These are phyloP conservation scores for Corymbia maculata DNA, from an alignment of 345 rosid genomes.

Conservation along the genomic window DNA sequence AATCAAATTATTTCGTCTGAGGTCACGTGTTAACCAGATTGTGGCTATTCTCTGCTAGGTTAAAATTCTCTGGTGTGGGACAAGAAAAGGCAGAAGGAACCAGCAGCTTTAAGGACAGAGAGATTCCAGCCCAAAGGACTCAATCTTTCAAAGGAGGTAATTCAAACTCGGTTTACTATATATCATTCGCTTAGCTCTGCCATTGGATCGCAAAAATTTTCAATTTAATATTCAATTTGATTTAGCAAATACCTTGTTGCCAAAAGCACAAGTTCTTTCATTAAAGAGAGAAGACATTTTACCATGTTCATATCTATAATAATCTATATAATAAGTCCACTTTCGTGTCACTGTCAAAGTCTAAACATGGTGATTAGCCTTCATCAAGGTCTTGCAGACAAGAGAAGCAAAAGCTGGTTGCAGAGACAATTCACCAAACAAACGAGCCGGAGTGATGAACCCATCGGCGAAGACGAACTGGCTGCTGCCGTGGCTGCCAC, in stretches of 20 bases:
- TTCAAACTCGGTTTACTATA: not conserved
- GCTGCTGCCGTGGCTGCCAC: slow-evolving; percentile 45
- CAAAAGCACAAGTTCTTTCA: not conserved
- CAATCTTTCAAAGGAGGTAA: slow-evolving; percentile 33
- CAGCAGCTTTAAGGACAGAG: slow-evolving; percentile 5
- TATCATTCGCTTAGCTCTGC: not conserved
- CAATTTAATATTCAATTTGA: not conserved
- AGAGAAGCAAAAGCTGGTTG: slow-evolving; percentile 32
- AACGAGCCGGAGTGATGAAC: slow-evolving; percentile 15
- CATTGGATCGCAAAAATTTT: not conserved
- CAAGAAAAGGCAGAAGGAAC: slow-evolving; percentile 7
- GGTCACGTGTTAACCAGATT: not conserved
- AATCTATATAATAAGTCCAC: not conserved
- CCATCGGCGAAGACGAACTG: not conserved
- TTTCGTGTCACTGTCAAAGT: not conserved
- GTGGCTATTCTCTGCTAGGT: slow-evolving; percentile 9
- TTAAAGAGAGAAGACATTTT: not conserved
- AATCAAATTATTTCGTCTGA: not conserved
- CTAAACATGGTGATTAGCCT: not conserved
- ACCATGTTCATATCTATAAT: not conserved
- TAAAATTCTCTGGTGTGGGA: slow-evolving; percentile 9
- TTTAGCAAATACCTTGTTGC: not conserved
- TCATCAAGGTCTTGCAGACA: slow-evolving; percentile 22
- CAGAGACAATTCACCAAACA: slow-evolving; percentile 20
- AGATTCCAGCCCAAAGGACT: slow-evolving; percentile 15